Evolutionary conservation across 306 rosid species (phyloP), one percentile per base, ranked within the genome.

Genomic region (Acacia confusa): DNA sequence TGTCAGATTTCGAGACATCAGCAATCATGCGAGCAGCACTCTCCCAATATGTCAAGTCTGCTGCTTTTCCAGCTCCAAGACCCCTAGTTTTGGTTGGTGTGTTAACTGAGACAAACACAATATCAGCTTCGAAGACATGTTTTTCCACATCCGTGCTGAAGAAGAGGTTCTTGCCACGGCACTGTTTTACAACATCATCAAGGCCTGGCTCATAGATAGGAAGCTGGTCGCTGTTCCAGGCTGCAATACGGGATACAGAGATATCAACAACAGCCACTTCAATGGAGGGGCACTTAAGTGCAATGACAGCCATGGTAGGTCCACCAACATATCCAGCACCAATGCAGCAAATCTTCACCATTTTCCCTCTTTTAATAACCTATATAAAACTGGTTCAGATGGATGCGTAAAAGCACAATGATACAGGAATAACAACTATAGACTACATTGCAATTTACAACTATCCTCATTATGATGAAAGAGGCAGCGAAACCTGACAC

Each of bases 331-430:
- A 95, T 75, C 99, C 98, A 41, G 99, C 99, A 84, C 99, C 99
- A 89, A 95, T 95, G 88, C 99, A 95, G 82, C 99, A 95, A 88
- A 95, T 93, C 93, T 95, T 95, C 96, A 95, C 99, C 99, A 95
- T 95, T 81, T 88, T 90, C 58, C 82, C 79, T 79, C 81, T 75
- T 80, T 57, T 79, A 53, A 70, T 38, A 63, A 86, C 89, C 97
- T 89, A 85, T 20, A 71, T 53, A 87, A 81, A 82, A 20, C 53
- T 25, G 25, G 70, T 76, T 83, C 72, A 81, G 53, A 78, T 45
- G n/a, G 38, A 86, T 82, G 77, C 83, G 85, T 70, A 45, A 69
- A 47, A 40, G 36, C 53, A 50, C 67, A 74, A 83, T 63, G 64
- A 66, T n/a, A 24, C 58, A 78, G 43, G 4, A 19, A 52, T 41